Base-by-base conservation (phyloP, 805 yeast genomes). In the Huiozyma naganishii region DNA sequence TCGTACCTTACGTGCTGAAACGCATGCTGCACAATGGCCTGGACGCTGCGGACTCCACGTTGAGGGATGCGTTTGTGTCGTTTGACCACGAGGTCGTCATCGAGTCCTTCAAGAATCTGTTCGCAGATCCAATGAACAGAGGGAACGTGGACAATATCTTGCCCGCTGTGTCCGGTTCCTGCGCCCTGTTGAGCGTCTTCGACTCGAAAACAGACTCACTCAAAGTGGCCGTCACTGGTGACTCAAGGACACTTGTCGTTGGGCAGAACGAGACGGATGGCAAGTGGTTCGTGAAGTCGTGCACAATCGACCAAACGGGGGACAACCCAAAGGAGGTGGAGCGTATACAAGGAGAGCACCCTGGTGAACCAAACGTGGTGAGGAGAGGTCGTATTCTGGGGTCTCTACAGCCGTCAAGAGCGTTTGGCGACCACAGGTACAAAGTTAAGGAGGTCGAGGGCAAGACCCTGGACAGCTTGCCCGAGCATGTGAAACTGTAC, bases 351-450 rank as follows among this genome's bases (percentile, higher is more conserved):
- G 68, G 76, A 30, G 97, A 89, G 64, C 98, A 92, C 65, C 98
- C 98, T 1, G 80, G 80, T 47, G 97, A 90, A 64, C 83, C 86
- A 32, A 78, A 80, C 41, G 95, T 81, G 37, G 74, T 90, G 32
- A 72, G 83, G 50, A 77, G 85, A 48, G 98, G 97, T 5, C 77
- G 98, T 55, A 84, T 92, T 8, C 71, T 92, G 52, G 98, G 98
- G 0, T 79, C 92, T 8, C 72, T 92, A 49, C 97, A 92, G 64
- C 98, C 98, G 10, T 78, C 95, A 0, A 73, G 98, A 55, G 95
- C 97, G 1, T 92, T 92, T 69, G 98, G 98, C 40, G 98, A 92
- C 63, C 95, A 95, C 46, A 75, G 96, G 48, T 92, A 87, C 60
- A 92, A 92, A 59, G 74, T 95, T 71, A 77, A 88, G 30, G 69